Evolutionary conservation across 805 yeast species (phyloP), one percentile per base, ranked within the genome.

Genomic region (Candida verbasci): DNA sequence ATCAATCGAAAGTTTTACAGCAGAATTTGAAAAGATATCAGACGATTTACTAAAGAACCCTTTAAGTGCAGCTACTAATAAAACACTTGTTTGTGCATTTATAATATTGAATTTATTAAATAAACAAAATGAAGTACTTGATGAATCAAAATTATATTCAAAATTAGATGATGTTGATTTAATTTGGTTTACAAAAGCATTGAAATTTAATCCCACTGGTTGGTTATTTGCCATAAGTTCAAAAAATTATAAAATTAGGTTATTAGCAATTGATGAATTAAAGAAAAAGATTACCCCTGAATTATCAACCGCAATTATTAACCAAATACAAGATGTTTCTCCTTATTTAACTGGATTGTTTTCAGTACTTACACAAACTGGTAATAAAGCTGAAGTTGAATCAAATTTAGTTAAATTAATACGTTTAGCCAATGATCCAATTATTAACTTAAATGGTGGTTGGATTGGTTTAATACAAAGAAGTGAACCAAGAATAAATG

Each of bases 401-500:
- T 31, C 34, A 15, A 43, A 47, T 40, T 50, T 61, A 29, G 30
- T 35, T 12, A 42, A 47, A 21, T 45, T 64, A 17, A 38, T 62
- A 24, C 47, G 60, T 8, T 46, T 55, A 5, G 56, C 70, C 2
- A 58, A 60, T 44, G 56, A 56, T 37, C 24, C 45, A 8, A 35
- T 33, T 5, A 43, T 62, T 44, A 57, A 30, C 39, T 56, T 43
- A 60, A 66, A 53, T 60, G 58, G 73, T 41, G 80, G 82, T 1
- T 91, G 97, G 97, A 82, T 87, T 23, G 84, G 84, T 0, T 58
- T 87, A 28, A 79, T 79, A 24, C 74, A 81, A 48, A 64, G 74
- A 31, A 72, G 83, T 6, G 51, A 59, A 2, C 48, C 72, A 21
- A 39, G 37, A 7, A 39, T 62, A 23, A 94, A 89, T 52, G 86